Evolutionary conservation across 2,329 filamentous ascomycete genomes (phyloP).

Genomic region (Colletotrichum horii): DNA sequence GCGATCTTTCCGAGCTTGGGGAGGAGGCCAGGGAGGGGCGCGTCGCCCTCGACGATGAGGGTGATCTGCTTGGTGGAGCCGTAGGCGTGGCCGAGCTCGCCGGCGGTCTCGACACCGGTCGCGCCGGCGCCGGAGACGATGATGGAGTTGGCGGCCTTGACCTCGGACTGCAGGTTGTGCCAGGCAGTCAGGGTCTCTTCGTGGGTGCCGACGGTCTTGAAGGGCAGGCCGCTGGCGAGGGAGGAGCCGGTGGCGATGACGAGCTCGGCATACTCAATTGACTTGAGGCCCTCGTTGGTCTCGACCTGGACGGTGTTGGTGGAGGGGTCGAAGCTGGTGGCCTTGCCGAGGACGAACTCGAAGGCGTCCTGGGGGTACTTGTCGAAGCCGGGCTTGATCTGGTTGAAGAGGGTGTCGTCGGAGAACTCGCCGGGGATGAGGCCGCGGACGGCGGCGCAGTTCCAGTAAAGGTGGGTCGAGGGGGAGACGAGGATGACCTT

Average conservation of each 20-base stretch:
- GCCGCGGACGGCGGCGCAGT: slow-evolving; percentile 51
- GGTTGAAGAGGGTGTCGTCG: slow-evolving; percentile 45
- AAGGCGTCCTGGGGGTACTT: slow-evolving; percentile 53
- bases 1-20: slow-evolving; percentile 42
- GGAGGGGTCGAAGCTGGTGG: slow-evolving; percentile 46
- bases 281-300: slow-evolving; percentile 36
- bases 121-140: slow-evolving; percentile 42
- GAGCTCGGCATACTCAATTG: slow-evolving; percentile 55
- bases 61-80: slow-evolving; percentile 30
- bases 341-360: slow-evolving; percentile 57
- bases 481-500: slow-evolving; percentile 53
- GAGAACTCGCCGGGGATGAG: slow-evolving; percentile 50
- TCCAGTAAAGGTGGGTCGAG: slow-evolving; percentile 56
- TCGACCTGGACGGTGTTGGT: slow-evolving; percentile 47
- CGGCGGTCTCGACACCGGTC: slow-evolving; percentile 43
- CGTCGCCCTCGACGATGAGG: slow-evolving; percentile 19
- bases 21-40: slow-evolving; percentile 18
- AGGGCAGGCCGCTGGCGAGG: slow-evolving; percentile 43
- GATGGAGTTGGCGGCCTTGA: slow-evolving; percentile 35
- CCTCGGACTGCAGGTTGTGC: slow-evolving; percentile 28
- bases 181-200: slow-evolving; percentile 45
- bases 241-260: slow-evolving; percentile 62
- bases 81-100: slow-evolving; percentile 39
- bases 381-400: slow-evolving; percentile 48
- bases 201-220: slow-evolving; percentile 52